Evolutionary conservation across 768 basidiomycete species (phyloP).

Genomic region (Melanogaster broomeanus): DNA sequence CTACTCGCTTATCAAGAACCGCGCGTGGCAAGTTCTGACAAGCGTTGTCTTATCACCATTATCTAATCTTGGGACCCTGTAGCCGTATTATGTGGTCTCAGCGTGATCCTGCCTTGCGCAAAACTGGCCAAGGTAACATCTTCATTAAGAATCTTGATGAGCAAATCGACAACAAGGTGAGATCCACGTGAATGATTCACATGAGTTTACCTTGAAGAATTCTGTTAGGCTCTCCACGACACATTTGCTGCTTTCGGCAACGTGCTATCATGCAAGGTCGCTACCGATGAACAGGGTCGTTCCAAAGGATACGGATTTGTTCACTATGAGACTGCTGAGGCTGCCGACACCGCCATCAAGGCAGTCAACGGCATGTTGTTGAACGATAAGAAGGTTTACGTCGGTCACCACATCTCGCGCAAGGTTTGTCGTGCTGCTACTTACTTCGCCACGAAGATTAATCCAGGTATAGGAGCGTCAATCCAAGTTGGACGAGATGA

Average conservation of each 20-base stretch:
- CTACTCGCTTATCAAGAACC: conserved; percentile 98
- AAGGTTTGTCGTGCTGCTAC: conserved; percentile 54
- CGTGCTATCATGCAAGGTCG: conserved; percentile 99
- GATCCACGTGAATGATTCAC: not conserved
- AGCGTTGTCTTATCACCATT: not conserved
- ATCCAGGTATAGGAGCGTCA: conserved; percentile 75
- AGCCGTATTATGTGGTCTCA: conserved; percentile 99
- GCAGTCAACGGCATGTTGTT: conserved; percentile 98
- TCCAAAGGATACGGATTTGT: conserved; percentile 99
- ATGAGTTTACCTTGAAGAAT: not conserved
- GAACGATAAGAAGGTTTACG: conserved; percentile 99
- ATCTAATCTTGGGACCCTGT: conserved; percentile 8
- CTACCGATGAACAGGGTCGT: conserved; percentile 91
- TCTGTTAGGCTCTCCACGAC: conserved; percentile 88
- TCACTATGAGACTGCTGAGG: conserved; percentile 97
- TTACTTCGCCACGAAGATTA: not conserved
- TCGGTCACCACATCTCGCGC: conserved; percentile 96
- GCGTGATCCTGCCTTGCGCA: conserved; percentile 98
- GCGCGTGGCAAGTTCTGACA: conserved; percentile 73
- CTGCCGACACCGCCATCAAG: conserved; percentile 95
- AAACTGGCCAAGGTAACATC: conserved; percentile 99
- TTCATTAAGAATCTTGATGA: conserved; percentile 99
- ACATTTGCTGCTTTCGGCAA: conserved; percentile 99
- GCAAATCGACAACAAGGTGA: conserved; percentile 94
- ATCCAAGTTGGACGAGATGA: conserved; percentile 98